Evolutionary conservation across 495 filamentous ascomycete genomes (phyloP).

Genomic region (Tuber umbilicatum): DNA sequence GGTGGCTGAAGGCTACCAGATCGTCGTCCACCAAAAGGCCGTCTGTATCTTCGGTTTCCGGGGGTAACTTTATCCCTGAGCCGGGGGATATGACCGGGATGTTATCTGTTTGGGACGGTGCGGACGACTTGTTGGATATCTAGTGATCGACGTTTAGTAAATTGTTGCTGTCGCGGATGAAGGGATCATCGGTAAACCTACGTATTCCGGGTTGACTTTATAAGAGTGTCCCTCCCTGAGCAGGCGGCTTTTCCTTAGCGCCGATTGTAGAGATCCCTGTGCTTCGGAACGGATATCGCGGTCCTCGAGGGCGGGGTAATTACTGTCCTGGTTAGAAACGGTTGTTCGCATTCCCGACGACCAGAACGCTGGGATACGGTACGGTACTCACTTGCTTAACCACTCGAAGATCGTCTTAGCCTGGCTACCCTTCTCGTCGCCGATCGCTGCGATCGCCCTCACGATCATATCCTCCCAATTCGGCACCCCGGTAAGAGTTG

Average conservation of each 20-base stretch:
- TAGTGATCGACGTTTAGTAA: neutral
- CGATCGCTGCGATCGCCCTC: constrained; percentile 32
- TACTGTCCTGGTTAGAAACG: constrained; percentile 13
- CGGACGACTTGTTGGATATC: constrained; percentile 6
- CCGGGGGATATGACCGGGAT: constrained; percentile 34
- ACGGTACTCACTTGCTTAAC: constrained; percentile 38
- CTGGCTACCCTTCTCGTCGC: constrained; percentile 34
- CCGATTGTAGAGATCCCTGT: constrained; percentile 32
- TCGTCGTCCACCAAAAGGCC: constrained; percentile 37
- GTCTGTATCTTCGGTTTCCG: constrained; percentile 31
- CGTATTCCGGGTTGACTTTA: constrained; percentile 38
- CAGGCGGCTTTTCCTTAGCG: constrained; percentile 36
- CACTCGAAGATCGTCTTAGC: constrained; percentile 42
- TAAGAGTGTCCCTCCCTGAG: constrained; percentile 37
- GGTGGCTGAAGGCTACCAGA: constrained; percentile 35
- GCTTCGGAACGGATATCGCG: constrained; percentile 39
- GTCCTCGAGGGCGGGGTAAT: constrained; percentile 39
- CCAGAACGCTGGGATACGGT: neutral
- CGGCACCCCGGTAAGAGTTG: constrained; percentile 12
- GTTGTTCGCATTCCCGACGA: constrained; percentile 3
- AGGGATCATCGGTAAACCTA: neutral
- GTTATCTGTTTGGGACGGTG: constrained; percentile 17
- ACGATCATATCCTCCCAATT: constrained; percentile 42
- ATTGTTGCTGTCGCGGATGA: neutral
- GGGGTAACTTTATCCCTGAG: constrained; percentile 37